Base-by-base conservation (phyloP, 2,329 filamentous ascomycete species). In the Ceratocystis albifundus region DNA sequence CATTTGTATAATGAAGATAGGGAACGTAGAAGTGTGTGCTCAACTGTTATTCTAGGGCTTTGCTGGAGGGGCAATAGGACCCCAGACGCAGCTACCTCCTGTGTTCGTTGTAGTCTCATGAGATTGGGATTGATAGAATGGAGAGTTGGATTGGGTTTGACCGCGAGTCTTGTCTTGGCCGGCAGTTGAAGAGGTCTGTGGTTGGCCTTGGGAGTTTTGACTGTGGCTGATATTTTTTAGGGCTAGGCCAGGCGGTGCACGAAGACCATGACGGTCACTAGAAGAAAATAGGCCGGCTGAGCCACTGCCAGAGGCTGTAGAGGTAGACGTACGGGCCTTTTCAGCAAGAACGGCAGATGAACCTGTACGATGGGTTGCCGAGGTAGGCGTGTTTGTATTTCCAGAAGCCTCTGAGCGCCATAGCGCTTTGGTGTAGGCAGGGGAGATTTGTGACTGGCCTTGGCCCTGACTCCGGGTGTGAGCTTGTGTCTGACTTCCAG, bases 11-110 rank as follows among this genome's bases (percentile, higher is more conserved):
- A 22, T 30, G 12, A 6, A 57, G 22, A 4, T 32, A 5, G 6
- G 32, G 50, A 53, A 20, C n/a, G 17, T 53, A 25, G 48, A n/a
- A 10, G 48, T n/a, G 17, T 53, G 15, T 30, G n/a, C 8, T 45
- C 10, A 62, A 41, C 20, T 30, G 20, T 53, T 44, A 30, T 65
- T 61, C n/a, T 64, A 45, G 44, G 74, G 78, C 73, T 70, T 72
- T 28, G 71, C 69, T 44, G 71, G 73, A n/a, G 71, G 71, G 20
- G 70, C 71, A 55, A 74, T 71, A 0, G 72, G 70, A 0, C 73
- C 72, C 72, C 74, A 74, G 63, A 70, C 67, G 28, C 71, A 73
- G 0, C 69, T 32, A 17, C 30, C 22, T 22, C 59, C 59, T 7
- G 65, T 36, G 10, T 15, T 32, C 17, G 50, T 30, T 28, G 22